Base-by-base conservation (phyloP, 495 filamentous ascomycete genomes). In the Xanthoparmelia taractica region DNA sequence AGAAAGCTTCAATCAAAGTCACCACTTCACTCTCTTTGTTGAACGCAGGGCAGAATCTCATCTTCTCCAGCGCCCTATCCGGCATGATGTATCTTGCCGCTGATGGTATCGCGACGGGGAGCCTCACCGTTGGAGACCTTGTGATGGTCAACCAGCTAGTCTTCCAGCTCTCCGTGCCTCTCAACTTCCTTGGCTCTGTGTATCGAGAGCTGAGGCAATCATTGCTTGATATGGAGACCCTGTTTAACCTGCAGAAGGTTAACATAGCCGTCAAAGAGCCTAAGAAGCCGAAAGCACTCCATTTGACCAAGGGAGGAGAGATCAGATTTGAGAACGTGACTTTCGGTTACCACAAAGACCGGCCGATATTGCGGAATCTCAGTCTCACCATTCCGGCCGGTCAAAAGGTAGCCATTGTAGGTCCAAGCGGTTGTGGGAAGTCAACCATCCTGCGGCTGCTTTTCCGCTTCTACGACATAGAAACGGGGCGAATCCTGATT, bases 121-220 rank as follows among this genome's bases (percentile, higher is more conserved):
- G 75, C 17, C 72, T 98, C 66, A 96, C 91, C 0, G 91, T 98
- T n/a, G 94, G 94, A 61, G 94, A 98, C 70, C 79, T 98, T 43
- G 95, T 98, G 59, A 91, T 98, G 88, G 91, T 97, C 68, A 98
- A 98, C 73, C 95, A 97, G 76, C 86, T 98, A 17, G 93, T 98
- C 65, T 98, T 98, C 75, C 94, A 98, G 75, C 86, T 98, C 17
- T 96, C 91, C 4, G 89, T 97, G 1, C 94, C 94, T 0, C 80
- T 98, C 47, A 98, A 97, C 78, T 98, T 97, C 75, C 78, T 98
- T 1, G 94, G 94, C 13, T 92, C 89, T 10, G 92, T 98, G 7
- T 98, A 98, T 73, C 87, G 94, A 65, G 95, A 98, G 77, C 81
- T 98, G 56, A 82, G 94, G 47, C 95, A 98, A 76, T 96, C 91